Percentiles rank a stretch among this genome's conserved stretches.
These are phyloP conservation scores for Sodiomyces alkalinus DNA, from an alignment of 2,329 filamentous ascomycete genomes.

Conservation along the genomic window DNA sequence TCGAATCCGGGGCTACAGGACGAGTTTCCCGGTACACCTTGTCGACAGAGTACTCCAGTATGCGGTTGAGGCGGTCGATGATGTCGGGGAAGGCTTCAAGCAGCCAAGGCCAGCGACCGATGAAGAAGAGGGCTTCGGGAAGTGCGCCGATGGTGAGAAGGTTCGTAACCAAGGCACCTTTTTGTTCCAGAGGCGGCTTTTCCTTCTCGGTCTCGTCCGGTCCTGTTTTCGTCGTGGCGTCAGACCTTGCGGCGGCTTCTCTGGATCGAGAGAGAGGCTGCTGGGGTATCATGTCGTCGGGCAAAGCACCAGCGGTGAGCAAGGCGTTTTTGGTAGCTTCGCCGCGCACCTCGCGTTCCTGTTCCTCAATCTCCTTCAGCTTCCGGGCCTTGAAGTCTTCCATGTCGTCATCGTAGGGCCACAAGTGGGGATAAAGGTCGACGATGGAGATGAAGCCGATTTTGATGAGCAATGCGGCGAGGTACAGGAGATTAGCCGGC, in stretches of 20 bases:
- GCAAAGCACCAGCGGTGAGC: slow-evolving; percentile 69
- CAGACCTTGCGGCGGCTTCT: slow-evolving; percentile 35
- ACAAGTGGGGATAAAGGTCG: slow-evolving; percentile 85
- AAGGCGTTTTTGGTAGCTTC: slow-evolving; percentile 71
- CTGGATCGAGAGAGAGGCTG: slow-evolving; percentile 28
- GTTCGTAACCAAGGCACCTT: slow-evolving; percentile 69
- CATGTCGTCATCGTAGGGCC: slow-evolving; percentile 76
- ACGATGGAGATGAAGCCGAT: slow-evolving; percentile 88
- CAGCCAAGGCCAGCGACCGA: slow-evolving; percentile 87
- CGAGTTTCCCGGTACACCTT: slow-evolving; percentile 46
- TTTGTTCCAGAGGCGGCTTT: slow-evolving; percentile 61
- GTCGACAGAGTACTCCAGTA: slow-evolving; percentile 67
- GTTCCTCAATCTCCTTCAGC: slow-evolving; percentile 61
- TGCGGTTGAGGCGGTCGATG: slow-evolving; percentile 65
- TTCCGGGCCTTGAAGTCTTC: slow-evolving; percentile 53
- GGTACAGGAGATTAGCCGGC: slow-evolving; percentile 83
- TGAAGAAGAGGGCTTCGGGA: slow-evolving; percentile 81
- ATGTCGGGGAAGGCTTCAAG: slow-evolving; percentile 73
- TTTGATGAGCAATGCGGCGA: slow-evolving; percentile 87
- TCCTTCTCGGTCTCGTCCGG: slow-evolving; percentile 30
- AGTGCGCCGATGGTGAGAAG: slow-evolving; percentile 83
- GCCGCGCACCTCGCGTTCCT: slow-evolving; percentile 54
- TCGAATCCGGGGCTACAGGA: slow-evolving; percentile 15
- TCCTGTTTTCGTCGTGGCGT: slow-evolving; percentile 39
- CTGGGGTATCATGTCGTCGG: slow-evolving; percentile 57